Percentiles rank a stretch among this genome's conserved stretches.
Evolutionary conservation across 495 filamentous ascomycete genomes (phyloP).

Genomic region (Talaromyces adpressus): DNA sequence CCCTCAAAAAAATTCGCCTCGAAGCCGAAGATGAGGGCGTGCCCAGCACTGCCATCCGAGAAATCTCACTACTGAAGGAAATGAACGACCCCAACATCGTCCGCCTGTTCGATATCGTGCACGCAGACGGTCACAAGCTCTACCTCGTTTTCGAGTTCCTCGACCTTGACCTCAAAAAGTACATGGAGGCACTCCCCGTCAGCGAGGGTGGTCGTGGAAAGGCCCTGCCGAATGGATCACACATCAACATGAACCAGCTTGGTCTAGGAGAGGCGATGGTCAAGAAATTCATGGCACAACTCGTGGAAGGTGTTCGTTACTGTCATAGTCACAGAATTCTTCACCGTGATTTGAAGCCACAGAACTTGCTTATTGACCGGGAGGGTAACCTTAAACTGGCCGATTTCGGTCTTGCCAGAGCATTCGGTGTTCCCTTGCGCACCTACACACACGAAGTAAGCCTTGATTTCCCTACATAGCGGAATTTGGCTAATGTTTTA

Average conservation of each 20-base stretch:
- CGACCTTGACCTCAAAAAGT: conserved; percentile 92
- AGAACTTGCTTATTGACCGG: conserved; percentile 91
- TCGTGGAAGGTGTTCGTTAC: conserved; percentile 85
- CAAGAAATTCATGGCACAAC: conserved; percentile 95
- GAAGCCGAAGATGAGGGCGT: conserved; percentile 97
- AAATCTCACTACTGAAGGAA: conserved; percentile 94
- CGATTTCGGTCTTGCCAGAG: conserved; percentile 93
- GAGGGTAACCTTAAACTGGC: conserved; percentile 96
- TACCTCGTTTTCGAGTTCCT: conserved; percentile 95
- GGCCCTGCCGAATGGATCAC: conserved; percentile 73
- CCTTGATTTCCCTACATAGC: no score
- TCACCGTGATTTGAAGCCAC: conserved; percentile 95
- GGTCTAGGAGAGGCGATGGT: conserved; percentile 88
- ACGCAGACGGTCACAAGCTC: conserved; percentile 93
- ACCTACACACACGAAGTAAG: conserved; percentile 93
- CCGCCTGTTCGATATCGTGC: conserved; percentile 86
- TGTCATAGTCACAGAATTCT: conserved; percentile 94
- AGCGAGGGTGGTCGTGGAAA: conserved; percentile 86
- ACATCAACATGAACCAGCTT: conserved; percentile 55
- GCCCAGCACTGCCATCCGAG: conserved; percentile 91
- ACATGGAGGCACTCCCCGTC: conserved; percentile 94
- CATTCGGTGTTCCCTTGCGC: conserved; percentile 90
- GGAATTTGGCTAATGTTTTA: conserved; percentile 13
- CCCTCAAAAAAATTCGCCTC: conserved; percentile 96
- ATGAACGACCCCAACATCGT: conserved; percentile 97